Base-by-base conservation (phyloP, 768 basidiomycete species). In the Psilocybe azurescens region DNA sequence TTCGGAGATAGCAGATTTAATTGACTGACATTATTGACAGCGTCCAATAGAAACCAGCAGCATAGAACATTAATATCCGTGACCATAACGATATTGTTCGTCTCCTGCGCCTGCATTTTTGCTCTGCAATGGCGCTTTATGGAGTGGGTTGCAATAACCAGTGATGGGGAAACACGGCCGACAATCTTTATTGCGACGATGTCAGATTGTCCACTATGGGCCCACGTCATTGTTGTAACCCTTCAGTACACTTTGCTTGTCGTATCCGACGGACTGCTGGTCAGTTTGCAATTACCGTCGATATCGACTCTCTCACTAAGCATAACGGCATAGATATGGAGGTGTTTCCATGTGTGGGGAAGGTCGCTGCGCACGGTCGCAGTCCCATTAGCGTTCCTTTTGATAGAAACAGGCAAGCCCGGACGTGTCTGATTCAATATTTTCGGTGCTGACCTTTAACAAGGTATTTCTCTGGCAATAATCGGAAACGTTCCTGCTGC, bases 321-420 rank as follows among this genome's bases (percentile, higher is more conserved):
- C 2, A 30, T 30, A 1, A 7, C 1, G n/a, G 1, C 7, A 20
- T 51, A 59, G 58, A 59, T 59, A 8, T 59, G 58, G 58, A 48
- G 58, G 9, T 59, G 58, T 20, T 59, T 51, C 28, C 38, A 59
- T 9, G 48, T 59, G 3, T 59, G 58, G 58, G 48, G 51, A 10
- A 20, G 58, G 14, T 51, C 48, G 7, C 13, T 59, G 18, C 47
- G 47, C 16, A 38, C 51, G 10, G 29, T 59, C n/a, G 49, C 32
- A 11, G 20, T 51, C 3, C 32, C 48, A 38, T 10, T 51, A 20
- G 36, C 44, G 11, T 38, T 59, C 18, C 29, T 59, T 6, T 9
- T 59, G 9, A 32, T 29, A 14, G 58, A 59, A 20, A 49, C 48
- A 38, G 29, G 58, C 51, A 59, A 16, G 11, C 14, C 14, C 14